These are phyloP conservation scores for Dendrothele bispora DNA, from an alignment of 768 basidiomycete species.

Conservation along the genomic window DNA sequence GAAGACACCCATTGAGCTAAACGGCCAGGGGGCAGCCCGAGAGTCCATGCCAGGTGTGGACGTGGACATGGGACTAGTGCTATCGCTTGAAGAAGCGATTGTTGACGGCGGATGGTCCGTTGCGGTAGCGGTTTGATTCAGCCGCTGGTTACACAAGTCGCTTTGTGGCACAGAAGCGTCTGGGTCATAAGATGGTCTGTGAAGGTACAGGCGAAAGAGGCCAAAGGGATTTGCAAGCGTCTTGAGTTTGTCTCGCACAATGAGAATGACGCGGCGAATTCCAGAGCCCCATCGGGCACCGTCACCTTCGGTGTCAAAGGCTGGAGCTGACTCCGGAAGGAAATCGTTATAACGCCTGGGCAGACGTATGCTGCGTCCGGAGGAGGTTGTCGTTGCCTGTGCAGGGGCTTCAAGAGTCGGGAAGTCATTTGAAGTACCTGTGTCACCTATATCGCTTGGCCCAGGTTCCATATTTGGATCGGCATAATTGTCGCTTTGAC, in stretches of 20 bases:
- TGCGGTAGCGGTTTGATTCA: conserved; percentile 1
- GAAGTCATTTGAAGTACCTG: too few species aligned
- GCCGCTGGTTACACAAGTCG: conserved; percentile 12
- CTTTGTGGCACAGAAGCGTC: conserved; percentile 11
- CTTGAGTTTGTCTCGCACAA: conserved; percentile 15
- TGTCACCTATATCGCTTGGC: too few species aligned
- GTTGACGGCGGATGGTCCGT: too few species aligned
- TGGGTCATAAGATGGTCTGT: conserved; percentile 25
- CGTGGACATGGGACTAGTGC: not conserved
- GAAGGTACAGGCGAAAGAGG: conserved; percentile 18
- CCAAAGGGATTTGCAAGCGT: conserved; percentile 22
- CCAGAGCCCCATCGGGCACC: too few species aligned
- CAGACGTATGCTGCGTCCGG: too few species aligned
- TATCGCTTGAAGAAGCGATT: not conserved
- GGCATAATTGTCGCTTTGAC: too few species aligned
- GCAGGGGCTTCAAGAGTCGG: too few species aligned
- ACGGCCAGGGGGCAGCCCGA: conserved; percentile 2
- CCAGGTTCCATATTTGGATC: too few species aligned
- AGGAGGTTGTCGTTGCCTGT: too few species aligned
- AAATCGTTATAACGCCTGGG: conserved; percentile 14
- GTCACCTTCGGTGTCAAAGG: not conserved
- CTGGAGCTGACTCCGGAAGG: conserved; percentile 10
- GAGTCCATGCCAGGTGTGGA: too few species aligned
- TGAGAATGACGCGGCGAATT: conserved; percentile 13
- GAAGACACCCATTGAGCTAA: conserved; percentile 17